These are phyloP conservation scores for Neurospora tetrasperma DNA, from an alignment of 495 filamentous ascomycete genomes.

Conservation along the genomic window DNA sequence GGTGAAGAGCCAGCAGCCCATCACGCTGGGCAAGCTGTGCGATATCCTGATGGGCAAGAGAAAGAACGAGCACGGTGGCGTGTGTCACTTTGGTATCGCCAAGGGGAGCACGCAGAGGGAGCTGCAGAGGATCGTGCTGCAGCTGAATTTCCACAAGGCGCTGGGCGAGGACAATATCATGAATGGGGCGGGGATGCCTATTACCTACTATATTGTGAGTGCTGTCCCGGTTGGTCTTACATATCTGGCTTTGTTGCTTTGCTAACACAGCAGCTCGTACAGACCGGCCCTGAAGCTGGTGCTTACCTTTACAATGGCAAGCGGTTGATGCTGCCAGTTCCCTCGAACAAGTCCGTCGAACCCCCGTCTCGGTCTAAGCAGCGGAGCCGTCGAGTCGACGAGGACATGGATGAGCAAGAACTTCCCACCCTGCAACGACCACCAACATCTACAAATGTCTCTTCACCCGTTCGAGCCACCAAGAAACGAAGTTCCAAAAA, in stretches of 20 bases:
- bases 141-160: constrained; percentile 29
- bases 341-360: constrained; percentile 10
- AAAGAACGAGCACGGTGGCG: constrained; percentile 4
- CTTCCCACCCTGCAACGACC: constrained; percentile 33
- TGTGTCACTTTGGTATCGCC: constrained; percentile 33
- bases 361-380: constrained; percentile 5
- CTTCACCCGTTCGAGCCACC: constrained; percentile 56
- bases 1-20: constrained; percentile 39
- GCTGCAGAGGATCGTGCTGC: constrained; percentile 38
- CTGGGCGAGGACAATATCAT: constrained; percentile 39
- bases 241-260: not conserved
- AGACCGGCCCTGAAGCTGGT: constrained; percentile 30
- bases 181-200: constrained; percentile 23
- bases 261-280: constrained; percentile 3
- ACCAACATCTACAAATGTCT: constrained; percentile 70
- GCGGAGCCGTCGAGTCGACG: not conserved
- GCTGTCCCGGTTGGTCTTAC: not conserved
- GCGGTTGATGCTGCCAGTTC: constrained; percentile 10
- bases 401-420: constrained; percentile 2
- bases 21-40: constrained; percentile 44
- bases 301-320: constrained; percentile 19
- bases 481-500: constrained; percentile 40
- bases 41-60: constrained; percentile 39
- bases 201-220: constrained; percentile 31
- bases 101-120: constrained; percentile 37